These are phyloP conservation scores for Astraeus odoratus DNA, from an alignment of 768 basidiomycete genomes.

Conservation along the genomic window DNA sequence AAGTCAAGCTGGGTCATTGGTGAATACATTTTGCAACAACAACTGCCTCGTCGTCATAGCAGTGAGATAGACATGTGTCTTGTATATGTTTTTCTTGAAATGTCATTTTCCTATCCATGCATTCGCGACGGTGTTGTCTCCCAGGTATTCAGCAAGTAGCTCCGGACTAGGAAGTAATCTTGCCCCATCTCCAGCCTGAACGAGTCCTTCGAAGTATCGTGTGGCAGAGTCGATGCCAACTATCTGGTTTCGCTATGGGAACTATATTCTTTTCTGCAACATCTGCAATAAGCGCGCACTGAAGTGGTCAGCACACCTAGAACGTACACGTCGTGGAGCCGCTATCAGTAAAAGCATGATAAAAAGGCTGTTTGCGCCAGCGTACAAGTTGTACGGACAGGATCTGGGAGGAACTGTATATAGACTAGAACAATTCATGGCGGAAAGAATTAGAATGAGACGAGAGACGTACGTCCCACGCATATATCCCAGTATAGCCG, in stretches of 20 bases:
- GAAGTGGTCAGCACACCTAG: not conserved
- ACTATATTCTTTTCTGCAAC: conserved; percentile 32
- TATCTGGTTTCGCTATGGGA: too few species aligned
- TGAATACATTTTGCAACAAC: conserved; percentile 23
- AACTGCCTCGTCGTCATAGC: not conserved
- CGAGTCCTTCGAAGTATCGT: conserved; percentile 34
- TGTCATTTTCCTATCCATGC: conserved; percentile 26
- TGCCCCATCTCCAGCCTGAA: conserved; percentile 21
- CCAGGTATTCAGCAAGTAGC: conserved; percentile 36
- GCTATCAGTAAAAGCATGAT: conserved; percentile 30
- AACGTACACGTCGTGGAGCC: conserved; percentile 34
- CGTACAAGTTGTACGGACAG: too few species aligned
- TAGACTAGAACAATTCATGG: conserved; percentile 11
- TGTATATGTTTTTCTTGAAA: too few species aligned
- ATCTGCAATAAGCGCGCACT: conserved; percentile 15
- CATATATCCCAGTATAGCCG: conserved; percentile 39
- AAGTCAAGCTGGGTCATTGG: conserved; percentile 61
- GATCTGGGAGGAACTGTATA: conserved; percentile 35
- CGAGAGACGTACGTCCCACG: conserved; percentile 39
- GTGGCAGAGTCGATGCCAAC: too few species aligned
- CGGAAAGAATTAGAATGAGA: not conserved
- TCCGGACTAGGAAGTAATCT: conserved; percentile 39
- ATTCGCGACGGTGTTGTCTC: conserved; percentile 35
- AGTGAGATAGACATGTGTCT: not conserved
- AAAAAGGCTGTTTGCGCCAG: conserved; percentile 46